A percentile compares a stretch with the other conserved stretches of the same genome.
These are phyloP conservation scores for Metschnikowia peoriensis DNA, from an alignment of 805 yeast species.

Conservation along the genomic window DNA sequence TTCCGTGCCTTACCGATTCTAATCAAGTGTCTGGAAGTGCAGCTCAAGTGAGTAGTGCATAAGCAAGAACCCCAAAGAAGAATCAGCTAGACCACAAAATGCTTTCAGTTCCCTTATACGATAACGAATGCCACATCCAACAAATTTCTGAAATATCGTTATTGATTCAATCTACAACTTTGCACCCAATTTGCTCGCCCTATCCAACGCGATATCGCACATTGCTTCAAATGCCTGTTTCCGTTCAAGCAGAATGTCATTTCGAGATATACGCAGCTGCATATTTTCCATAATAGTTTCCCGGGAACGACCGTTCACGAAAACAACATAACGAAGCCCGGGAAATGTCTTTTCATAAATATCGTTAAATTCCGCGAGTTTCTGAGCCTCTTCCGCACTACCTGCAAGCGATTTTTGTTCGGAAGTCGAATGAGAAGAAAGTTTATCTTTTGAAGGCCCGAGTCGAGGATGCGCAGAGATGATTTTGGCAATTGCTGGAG, in stretches of 20 bases:
- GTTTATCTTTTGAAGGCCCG: constrained; percentile 56
- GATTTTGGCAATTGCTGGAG: constrained; percentile 44
- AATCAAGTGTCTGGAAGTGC: too few relatives aligned
- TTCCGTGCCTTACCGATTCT: too few relatives aligned
- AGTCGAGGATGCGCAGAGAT: constrained; percentile 91
- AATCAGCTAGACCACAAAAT: too few relatives aligned
- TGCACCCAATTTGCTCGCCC: constrained; percentile 55
- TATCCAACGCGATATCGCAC: constrained; percentile 87
- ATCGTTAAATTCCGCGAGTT: constrained; percentile 53
- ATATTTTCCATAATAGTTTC: constrained; percentile 56
- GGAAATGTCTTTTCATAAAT: constrained; percentile 60
- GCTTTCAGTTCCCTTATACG: too few relatives aligned
- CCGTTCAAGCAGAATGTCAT: constrained; percentile 56
- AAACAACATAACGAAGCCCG: constrained; percentile 80
- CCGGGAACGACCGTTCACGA: constrained; percentile 81
- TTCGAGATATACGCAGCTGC: constrained; percentile 44
- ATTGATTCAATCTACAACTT: constrained; percentile 21
- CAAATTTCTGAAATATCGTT: too few relatives aligned
- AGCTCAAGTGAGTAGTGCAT: too few relatives aligned
- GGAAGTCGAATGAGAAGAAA: constrained; percentile 61
- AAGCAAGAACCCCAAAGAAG: too few relatives aligned
- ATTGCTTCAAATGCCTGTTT: constrained; percentile 75
- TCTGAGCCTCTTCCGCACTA: constrained; percentile 47
- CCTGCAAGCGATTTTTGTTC: constrained; percentile 70
- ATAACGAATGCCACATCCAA: too few relatives aligned